Evolutionary conservation across 441 rosid species (phyloP), one percentile per base, ranked within the genome.

Genomic region (Omphalea diandra): DNA sequence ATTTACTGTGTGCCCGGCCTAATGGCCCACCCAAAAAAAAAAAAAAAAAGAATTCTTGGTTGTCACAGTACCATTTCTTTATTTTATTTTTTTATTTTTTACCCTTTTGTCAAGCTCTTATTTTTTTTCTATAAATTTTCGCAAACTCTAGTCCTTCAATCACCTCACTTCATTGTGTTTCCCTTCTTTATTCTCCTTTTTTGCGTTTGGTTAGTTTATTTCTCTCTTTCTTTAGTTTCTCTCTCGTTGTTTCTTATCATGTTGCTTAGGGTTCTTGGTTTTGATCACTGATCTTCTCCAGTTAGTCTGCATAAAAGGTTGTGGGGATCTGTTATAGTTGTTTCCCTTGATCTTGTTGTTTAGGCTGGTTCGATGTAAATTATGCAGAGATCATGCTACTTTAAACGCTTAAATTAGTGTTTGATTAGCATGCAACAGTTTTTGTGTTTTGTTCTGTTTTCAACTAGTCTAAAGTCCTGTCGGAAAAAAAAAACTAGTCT

Each of bases 51-150:
- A n/a, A n/a, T n/a, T n/a, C n/a, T n/a, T n/a, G n/a, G n/a, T n/a
- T 29, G 54, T 41, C 29, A 41, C 44, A 32, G 41, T n/a, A n/a
- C n/a, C n/a, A n/a, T 43, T 65, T 4, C 26, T 29, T 14, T 27
- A 12, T 29, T 41, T 22, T 3, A 2, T 8, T 63, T 12, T 17
- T n/a, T 14, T 7, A 26, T 62, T 29, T 35, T 47, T 47, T 10
- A n/a, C 46, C 47, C 35, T n/a, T n/a, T 18, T 31, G 58, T 15
- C 22, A 50, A 0, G 14, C 22, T 44, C 53, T 22, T n/a, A n/a
- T n/a, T n/a, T 12, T 74, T 32, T 52, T 33, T 2, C 80, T 81
- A 76, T 81, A 81, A 76, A 81, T 68, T 35, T 50, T 22, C 38
- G 10, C 60, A 18, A 43, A 5, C 22, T 49, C 52, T 3, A 7